phyloP scores from a whole-genome alignment of 1,284 basidiomycete species.

The Malassezia sp. region DNA sequence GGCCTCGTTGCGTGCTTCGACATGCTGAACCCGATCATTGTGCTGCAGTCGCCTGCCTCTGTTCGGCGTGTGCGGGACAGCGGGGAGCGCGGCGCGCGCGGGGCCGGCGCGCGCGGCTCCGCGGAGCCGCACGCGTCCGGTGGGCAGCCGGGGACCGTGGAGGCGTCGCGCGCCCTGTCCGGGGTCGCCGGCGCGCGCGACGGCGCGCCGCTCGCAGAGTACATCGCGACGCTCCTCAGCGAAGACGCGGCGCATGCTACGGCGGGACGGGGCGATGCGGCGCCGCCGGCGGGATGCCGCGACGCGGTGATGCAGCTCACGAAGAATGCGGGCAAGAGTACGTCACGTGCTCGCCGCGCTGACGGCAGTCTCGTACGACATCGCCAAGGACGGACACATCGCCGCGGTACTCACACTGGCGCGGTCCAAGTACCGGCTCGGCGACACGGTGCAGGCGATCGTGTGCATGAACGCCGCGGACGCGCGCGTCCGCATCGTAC shows the following conservation, averaged over 20 bases:
- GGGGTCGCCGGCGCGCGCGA: not conserved
- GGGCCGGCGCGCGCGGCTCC: too few relatives aligned
- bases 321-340: slow-evolving; percentile 73
- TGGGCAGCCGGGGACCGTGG: too few relatives aligned
- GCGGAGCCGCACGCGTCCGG: too few relatives aligned
- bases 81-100: too few relatives aligned
- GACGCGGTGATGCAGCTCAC: slow-evolving; percentile 83
- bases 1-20: slow-evolving; percentile 48
- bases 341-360: slow-evolving; percentile 26
- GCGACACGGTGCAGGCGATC: slow-evolving; percentile 37
- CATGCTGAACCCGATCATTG: slow-evolving; percentile 48
- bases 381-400: slow-evolving; percentile 40
- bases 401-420: slow-evolving; percentile 40
- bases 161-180: too few relatives aligned
- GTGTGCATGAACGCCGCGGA: slow-evolving; percentile 31
- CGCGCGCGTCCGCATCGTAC: slow-evolving; percentile 28
- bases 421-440: slow-evolving; percentile 35
- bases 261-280: slow-evolving; percentile 5
- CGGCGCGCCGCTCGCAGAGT: not conserved
- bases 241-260: slow-evolving; percentile 1
- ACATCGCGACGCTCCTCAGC: not conserved
- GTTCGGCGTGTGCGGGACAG: slow-evolving; percentile 11
- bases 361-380: slow-evolving; percentile 40
- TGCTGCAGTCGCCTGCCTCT: slow-evolving; percentile 40
- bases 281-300: slow-evolving; percentile 54